A percentile compares a stretch with the other conserved stretches of the same genome.
Conservation (phyloP, 176 grass and related monocot genomes). For the Coix lacrymajobi region DNA sequence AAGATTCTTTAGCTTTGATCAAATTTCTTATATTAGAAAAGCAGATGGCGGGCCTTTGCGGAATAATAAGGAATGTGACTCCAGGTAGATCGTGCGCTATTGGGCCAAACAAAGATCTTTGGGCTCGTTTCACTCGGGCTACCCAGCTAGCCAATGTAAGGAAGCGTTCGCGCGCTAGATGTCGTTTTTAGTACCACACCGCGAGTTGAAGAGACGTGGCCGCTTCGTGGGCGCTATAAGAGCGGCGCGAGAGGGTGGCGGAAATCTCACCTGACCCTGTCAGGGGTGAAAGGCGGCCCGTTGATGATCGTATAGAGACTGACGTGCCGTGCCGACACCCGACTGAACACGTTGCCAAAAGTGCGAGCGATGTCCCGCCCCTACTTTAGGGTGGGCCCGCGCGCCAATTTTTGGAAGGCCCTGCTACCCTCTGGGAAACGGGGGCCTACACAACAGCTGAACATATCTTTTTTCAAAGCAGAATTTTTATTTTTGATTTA, state of each 20-base stretch:
- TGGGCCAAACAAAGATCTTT: neutral
- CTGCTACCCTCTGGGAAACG: neutral
- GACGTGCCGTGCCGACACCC: constrained; percentile 59
- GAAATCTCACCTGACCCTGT: neutral
- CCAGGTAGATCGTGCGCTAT: neutral
- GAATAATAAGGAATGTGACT: neutral
- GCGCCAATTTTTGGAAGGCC: constrained; percentile 70
- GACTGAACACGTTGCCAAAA: constrained; percentile 26
- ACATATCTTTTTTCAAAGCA: neutral
- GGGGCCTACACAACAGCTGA: constrained; percentile 30
- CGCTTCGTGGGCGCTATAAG: neutral
- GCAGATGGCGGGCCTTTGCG: neutral
- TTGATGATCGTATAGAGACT: constrained; percentile 69
- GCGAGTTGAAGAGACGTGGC: accelerated
- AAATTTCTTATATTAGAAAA: neutral
- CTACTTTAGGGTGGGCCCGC: constrained; percentile 47
- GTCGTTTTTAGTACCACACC: constrained; percentile 26
- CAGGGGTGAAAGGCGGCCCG: constrained; percentile 57
- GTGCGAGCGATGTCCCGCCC: constrained; percentile 44
- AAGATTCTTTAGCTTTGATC: neutral
- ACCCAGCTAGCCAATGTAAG: neutral
- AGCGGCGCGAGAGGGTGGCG: accelerated
- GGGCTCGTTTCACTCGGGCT: neutral
- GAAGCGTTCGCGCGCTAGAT: neutral
- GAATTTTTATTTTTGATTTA: no score